phyloP scores from a whole-genome alignment of 129 eudicot genomes.

The Logfia minima region DNA sequence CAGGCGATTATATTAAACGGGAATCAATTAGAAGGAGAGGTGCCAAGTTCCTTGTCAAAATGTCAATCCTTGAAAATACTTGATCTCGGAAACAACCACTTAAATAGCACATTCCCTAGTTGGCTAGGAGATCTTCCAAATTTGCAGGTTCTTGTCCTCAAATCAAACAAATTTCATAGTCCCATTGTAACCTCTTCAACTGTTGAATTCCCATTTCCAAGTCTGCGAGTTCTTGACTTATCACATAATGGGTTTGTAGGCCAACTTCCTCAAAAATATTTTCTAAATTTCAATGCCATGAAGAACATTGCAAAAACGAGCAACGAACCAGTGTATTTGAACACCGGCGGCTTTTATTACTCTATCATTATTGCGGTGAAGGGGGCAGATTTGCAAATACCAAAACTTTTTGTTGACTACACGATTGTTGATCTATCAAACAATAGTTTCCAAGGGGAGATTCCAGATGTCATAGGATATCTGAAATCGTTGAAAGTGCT shows the following conservation, averaged over 20 bases:
- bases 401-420: not conserved
- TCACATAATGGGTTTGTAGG: not conserved
- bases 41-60: not conserved
- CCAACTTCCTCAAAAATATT: not conserved
- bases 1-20: not conserved
- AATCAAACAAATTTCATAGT: not conserved
- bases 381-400: not conserved
- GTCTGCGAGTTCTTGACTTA: not conserved
- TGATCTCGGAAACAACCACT: not conserved
- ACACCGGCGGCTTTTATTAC: not conserved
- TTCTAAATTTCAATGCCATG: not conserved
- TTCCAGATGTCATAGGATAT: not conserved
- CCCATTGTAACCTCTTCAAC: not conserved
- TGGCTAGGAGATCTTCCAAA: not conserved
- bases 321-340: not conserved
- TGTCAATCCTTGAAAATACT: not conserved
- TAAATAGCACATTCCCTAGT: not conserved
- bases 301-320: not conserved
- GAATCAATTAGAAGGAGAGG: not conserved
- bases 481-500: not conserved
- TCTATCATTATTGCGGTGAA: not conserved
- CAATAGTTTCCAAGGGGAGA: not conserved
- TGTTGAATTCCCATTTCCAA: not conserved
- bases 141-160: not conserved
- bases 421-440: not conserved